A percentile compares a stretch with the other conserved stretches of the same genome.
phyloP scores from a whole-genome alignment of 345 rosid species.

The Iberis pinnata region DNA sequence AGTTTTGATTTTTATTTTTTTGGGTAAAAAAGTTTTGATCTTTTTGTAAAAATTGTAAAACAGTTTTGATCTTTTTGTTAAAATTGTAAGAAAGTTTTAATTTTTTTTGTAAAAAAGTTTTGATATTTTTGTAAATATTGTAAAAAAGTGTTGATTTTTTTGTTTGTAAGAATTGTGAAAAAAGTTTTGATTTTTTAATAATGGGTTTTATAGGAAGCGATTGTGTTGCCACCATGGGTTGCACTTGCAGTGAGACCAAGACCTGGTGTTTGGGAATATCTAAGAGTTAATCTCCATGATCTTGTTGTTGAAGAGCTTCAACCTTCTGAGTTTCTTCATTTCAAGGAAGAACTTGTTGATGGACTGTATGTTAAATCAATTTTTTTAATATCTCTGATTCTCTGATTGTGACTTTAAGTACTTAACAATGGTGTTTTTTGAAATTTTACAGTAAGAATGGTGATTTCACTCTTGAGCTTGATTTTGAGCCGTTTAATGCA shows the following conservation, averaged over 20 bases:
- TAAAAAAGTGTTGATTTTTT: background rate
- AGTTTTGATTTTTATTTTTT: background rate
- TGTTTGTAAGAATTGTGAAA: background rate
- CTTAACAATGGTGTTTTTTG: background rate
- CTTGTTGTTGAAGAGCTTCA: slow-evolving; percentile 75
- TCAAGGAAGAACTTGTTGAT: slow-evolving; percentile 96
- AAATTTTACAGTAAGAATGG: slow-evolving; percentile 53
- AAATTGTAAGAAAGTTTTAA: background rate
- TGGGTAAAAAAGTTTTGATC: background rate
- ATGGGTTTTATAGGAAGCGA: slow-evolving; percentile 60
- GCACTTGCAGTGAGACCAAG: slow-evolving; percentile 91
- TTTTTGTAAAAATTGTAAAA: background rate
- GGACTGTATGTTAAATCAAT: slow-evolving; percentile 48
- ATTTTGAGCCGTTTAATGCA: slow-evolving; percentile 79
- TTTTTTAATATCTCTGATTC: background rate
- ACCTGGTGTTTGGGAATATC: slow-evolving; percentile 95
- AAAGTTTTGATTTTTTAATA: slow-evolving; percentile 1
- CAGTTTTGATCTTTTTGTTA: background rate
- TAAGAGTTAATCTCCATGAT: slow-evolving; percentile 69
- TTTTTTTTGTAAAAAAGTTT: background rate
- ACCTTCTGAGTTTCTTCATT: slow-evolving; percentile 73
- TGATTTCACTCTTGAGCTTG: slow-evolving; percentile 74
- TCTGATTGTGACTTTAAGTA: background rate
- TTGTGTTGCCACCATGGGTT: slow-evolving; percentile 81
- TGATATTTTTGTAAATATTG: background rate